Evolutionary conservation across 2,329 filamentous ascomycete species (phyloP).

Genomic region (Salinomyces thailandicus): DNA sequence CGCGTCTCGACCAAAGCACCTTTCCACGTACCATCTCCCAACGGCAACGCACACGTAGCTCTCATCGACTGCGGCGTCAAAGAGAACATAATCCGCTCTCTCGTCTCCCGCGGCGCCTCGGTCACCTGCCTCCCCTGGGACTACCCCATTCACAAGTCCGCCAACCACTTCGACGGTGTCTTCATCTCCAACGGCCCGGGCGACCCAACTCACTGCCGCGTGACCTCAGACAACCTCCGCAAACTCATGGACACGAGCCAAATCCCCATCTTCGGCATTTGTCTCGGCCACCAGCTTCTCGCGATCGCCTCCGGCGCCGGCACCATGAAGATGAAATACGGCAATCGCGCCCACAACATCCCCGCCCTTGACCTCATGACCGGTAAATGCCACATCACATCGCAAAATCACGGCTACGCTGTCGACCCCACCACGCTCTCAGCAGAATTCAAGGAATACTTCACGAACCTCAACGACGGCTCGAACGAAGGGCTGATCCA

Average conservation of each 20-base stretch:
- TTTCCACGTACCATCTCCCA: conserved; percentile 80
- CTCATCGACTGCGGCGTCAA: conserved; percentile 98
- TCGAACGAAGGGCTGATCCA: conserved; percentile 98
- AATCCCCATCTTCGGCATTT: conserved; percentile 91
- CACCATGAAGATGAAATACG: conserved; percentile 97
- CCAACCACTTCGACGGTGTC: conserved; percentile 93
- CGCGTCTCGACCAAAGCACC: conserved; percentile 96
- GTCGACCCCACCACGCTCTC: conserved; percentile 73
- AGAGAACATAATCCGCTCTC: conserved; percentile 95
- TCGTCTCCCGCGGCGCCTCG: conserved; percentile 82
- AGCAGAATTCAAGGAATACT: conserved; percentile 91
- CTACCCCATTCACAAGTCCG: conserved; percentile 96
- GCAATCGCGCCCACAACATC: conserved; percentile 97
- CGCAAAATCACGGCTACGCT: conserved; percentile 94
- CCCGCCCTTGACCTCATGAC: conserved; percentile 93
- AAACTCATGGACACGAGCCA: conserved; percentile 82
- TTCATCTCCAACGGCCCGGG: conserved; percentile 98
- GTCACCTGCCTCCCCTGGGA: conserved; percentile 93
- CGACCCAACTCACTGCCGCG: conserved; percentile 88
- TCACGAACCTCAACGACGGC: conserved; percentile 94
- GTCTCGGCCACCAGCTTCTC: conserved; percentile 86
- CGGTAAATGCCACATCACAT: conserved; percentile 96
- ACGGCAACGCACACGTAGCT: conserved; percentile 80
- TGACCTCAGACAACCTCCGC: conserved; percentile 84
- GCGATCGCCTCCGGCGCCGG: conserved; percentile 76